Evolutionary conservation across 345 rosid genomes (phyloP).

Genomic region (Populus ilicifolia): DNA sequence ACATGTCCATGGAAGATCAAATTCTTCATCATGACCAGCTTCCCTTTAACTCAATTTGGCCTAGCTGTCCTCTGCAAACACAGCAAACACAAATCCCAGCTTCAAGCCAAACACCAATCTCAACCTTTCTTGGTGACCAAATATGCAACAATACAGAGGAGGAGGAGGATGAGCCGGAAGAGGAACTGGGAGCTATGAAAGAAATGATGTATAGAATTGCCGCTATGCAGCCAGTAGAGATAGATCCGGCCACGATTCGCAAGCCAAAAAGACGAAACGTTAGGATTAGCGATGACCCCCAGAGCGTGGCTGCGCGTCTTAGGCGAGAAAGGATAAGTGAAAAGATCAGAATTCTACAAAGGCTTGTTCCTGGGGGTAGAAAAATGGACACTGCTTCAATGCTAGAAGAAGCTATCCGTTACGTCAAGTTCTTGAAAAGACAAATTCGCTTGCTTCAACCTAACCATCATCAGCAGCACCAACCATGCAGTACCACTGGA

Average conservation of each 20-base stretch:
- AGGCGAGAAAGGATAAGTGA: conserved; percentile 91
- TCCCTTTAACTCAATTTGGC: conserved; percentile 31
- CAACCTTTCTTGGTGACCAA: conserved; percentile 19
- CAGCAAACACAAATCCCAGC: neutral
- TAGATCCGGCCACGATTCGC: conserved; percentile 71
- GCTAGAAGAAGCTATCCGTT: conserved; percentile 89
- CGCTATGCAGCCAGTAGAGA: conserved; percentile 90
- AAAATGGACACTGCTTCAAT: conserved; percentile 97
- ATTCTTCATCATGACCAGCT: conserved; percentile 13
- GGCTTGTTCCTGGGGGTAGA: conserved; percentile 92
- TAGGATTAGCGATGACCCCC: conserved; percentile 89
- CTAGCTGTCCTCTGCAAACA: conserved; percentile 29
- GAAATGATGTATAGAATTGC: conserved; percentile 98
- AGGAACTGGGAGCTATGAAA: conserved; percentile 83
- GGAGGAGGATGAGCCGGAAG: conserved; percentile 59
- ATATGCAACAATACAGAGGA: conserved; percentile 12
- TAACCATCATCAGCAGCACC: conserved; percentile 30
- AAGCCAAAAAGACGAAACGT: conserved; percentile 86
- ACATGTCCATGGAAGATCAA: conserved; percentile 47
- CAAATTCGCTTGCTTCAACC: conserved; percentile 73
- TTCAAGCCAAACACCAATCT: conserved; percentile 7
- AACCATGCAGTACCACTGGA: neutral
- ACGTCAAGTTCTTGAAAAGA: conserved; percentile 88
- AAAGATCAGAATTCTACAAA: conserved; percentile 78
- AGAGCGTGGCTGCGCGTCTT: conserved; percentile 92